Evolutionary conservation across 495 filamentous ascomycete species (phyloP), one percentile per base, ranked within the genome.

Genomic region (Penicillium tannophilum): DNA sequence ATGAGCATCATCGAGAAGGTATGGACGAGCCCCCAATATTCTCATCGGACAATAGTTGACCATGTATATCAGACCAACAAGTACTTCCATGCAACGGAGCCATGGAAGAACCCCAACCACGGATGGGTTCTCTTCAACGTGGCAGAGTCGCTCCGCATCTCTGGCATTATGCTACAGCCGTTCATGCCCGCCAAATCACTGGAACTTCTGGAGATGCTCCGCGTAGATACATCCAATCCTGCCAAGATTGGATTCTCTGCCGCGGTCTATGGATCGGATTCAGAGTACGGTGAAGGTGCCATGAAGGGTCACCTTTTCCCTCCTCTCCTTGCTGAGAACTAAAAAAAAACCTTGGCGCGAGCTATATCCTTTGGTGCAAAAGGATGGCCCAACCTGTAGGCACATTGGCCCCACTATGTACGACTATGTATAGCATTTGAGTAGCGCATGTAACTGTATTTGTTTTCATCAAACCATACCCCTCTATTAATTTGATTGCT

Each of bases 101-200:
- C 88, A 6, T 90, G 88, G 89, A 54, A 77, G 46, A 63, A 66
- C 26, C 52, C 81, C 52, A 65, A 82, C 24, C 58, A 78, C 14
- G 73, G 83, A 56, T 69, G 76, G 54, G 77, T 81, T 42, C 74
- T 98, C 43, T 97, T 84, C 68, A 78, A 89, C 35, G 78, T 80
- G 52, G 84, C 86, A 2, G 94, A 98, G 69, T 83, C 86, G n/a
- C 68, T 97, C 43, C 87, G 94, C 20, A 83, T 97, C 35, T 73
- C 76, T 4, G 91, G 87, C 9, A 97, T 98, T 55, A 75, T 98
- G 36, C 76, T 98, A 30, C 93, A 96, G 71, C 92, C 94, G 4
- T 92, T 89, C 66, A 92, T 98, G 82, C 94, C 94, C 4, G 79
- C 72, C n/a, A 96, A 93, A 71, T 80, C 90, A 46, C 69, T 74